Base-by-base conservation (phyloP, 2,329 filamentous ascomycete genomes). In the Triangularia setosa region DNA sequence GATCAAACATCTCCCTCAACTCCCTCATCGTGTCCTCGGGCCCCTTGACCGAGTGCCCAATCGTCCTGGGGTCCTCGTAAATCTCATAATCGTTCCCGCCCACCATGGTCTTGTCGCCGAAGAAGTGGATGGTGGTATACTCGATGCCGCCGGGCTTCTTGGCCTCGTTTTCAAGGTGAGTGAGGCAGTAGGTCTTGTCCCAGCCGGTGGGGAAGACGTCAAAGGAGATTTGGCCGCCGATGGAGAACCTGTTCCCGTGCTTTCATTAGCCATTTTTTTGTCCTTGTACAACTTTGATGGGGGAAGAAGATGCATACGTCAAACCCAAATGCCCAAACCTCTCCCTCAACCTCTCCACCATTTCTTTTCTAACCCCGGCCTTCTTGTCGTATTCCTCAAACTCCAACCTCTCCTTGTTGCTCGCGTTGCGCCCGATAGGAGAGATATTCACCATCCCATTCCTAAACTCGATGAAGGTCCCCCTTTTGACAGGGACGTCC, bases 71-170 rank as follows among this genome's bases (percentile, higher is more conserved):
- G 76, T 98, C 94, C 69, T 80, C 83, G 78, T 90, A 98, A 75
- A 99, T 97, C 82, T 98, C 94, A 76, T 89, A 94, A 79, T 99
- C 95, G 77, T 98, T 99, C 67, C 95, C 95, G 68, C 95, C 94
- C 76, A 89, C 79, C 75, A 87, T 88, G 25, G 91, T 91, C 88
- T 98, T 99, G 84, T 99, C 95, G 69, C 95, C 95, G 73, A 98
- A 99, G 85, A 98, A 98, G 83, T 98, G 95, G 71, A 98, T 90
- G 54, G 86, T 94, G 71, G 87, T 91, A 83, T 94, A 98, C 24
- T 88, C 80, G 68, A 96, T 81, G 67, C 90, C 89, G 73, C 86
- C 88, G 48, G 84, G 82, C 76, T 84, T 83, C 79, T 84, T 80
- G 68, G 90, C 88, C 77, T 97, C 93, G 68, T 84, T 84, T 80